Evolutionary conservation across 148 eudicot species (phyloP).

Genomic region (Gaultheria prostrata): DNA sequence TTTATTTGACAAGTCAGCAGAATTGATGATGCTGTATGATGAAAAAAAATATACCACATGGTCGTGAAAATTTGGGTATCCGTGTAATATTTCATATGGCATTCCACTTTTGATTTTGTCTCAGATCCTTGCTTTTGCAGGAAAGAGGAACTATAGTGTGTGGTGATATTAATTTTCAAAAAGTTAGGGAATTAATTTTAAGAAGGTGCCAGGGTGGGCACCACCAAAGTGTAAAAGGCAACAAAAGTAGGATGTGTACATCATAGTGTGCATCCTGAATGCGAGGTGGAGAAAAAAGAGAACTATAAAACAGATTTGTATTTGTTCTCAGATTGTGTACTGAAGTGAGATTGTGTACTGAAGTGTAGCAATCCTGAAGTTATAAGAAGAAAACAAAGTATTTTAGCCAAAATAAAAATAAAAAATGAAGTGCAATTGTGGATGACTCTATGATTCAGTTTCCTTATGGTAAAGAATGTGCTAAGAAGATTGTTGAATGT

Average conservation of each 20-base stretch:
- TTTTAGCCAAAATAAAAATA: background rate
- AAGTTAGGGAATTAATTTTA: background rate
- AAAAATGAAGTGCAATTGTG: no score
- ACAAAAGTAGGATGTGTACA: background rate
- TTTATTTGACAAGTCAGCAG: background rate
- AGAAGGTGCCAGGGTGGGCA: background rate
- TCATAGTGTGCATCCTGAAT: no score
- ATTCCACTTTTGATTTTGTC: conserved; percentile 1
- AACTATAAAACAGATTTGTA: background rate
- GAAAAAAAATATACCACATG: background rate
- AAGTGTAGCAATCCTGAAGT: background rate
- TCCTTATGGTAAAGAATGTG: conserved; percentile 1
- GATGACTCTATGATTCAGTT: background rate
- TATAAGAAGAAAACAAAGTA: background rate
- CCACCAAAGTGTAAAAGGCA: background rate
- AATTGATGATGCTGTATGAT: background rate
- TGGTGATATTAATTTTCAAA: background rate
- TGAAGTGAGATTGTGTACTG: background rate
- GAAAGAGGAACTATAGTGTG: background rate
- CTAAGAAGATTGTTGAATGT: background rate
- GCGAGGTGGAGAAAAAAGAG: background rate
- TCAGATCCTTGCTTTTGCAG: background rate
- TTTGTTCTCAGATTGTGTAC: background rate
- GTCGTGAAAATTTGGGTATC: background rate
- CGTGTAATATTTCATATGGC: background rate